A percentile compares a stretch with the other conserved stretches of the same genome.
These are phyloP conservation scores for Penicillium sp. DNA, from an alignment of 2,329 filamentous ascomycete genomes.

Conservation along the genomic window DNA sequence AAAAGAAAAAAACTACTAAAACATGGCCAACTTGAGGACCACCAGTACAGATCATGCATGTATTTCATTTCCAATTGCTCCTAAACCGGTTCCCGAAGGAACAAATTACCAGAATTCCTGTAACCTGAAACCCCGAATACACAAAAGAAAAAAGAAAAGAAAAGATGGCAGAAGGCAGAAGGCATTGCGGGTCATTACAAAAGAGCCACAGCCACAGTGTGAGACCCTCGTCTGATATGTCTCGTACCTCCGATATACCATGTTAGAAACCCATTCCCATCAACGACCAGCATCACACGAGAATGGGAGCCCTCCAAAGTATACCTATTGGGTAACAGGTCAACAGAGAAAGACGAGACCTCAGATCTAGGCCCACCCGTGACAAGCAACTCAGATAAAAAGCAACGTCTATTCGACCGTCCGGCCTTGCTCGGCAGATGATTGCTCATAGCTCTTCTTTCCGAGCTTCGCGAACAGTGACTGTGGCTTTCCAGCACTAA, in stretches of 20 bases:
- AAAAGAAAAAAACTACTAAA: background rate
- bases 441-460: conserved; percentile 51
- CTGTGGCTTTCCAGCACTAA: conserved; percentile 47
- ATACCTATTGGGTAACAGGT: background rate
- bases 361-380: background rate
- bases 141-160: conserved; percentile 11
- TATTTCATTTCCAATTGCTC: conserved; percentile 11
- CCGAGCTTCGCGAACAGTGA: conserved; percentile 52
- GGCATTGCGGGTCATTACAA: conserved; percentile 32
- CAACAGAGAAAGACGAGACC: background rate
- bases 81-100: conserved; percentile 9
- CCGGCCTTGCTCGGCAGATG: conserved; percentile 27
- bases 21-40: background rate
- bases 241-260: background rate
- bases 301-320: background rate
- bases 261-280: background rate
- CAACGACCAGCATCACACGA: background rate
- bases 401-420: conserved; percentile 16
- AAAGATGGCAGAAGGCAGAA: conserved; percentile 1
- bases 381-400: background rate
- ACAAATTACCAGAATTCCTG: conserved; percentile 18
- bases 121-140: conserved; percentile 19
- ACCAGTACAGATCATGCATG: background rate
- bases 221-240: background rate
- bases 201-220: conserved; percentile 11